Conservation (phyloP, 1,139 yeast species). For the Protomyces gravidus region DNA sequence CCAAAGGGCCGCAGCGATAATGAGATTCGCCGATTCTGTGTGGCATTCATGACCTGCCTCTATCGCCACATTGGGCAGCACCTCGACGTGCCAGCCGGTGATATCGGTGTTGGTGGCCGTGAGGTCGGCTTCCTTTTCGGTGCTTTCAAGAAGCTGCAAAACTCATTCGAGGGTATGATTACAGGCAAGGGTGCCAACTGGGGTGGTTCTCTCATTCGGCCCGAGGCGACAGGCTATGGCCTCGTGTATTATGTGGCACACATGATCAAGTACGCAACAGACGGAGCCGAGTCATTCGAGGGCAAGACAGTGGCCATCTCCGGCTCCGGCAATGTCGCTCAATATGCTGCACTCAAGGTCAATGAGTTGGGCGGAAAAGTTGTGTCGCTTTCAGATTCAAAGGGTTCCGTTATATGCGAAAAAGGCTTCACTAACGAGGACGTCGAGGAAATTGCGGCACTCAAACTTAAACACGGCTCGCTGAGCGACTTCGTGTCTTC, state of each 20-base stretch:
- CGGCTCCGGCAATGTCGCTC: slow-evolving; percentile 99
- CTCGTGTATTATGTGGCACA: slow-evolving; percentile 93
- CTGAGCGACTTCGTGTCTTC: slow-evolving; percentile 56
- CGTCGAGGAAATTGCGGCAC: slow-evolving; percentile 67
- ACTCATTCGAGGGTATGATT: slow-evolving; percentile 93
- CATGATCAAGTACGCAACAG: slow-evolving; percentile 90
- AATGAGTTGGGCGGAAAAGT: slow-evolving; percentile 95
- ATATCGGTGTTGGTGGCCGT: slow-evolving; percentile 90
- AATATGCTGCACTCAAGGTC: slow-evolving; percentile 95
- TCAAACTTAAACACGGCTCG: slow-evolving; percentile 76
- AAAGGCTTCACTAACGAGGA: slow-evolving; percentile 78
- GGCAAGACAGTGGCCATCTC: slow-evolving; percentile 96
- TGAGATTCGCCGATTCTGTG: slow-evolving; percentile 96
- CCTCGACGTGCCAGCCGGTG: slow-evolving; percentile 98
- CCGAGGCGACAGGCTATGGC: slow-evolving; percentile 99
- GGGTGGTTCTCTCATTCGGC: slow-evolving; percentile 99
- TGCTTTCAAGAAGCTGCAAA: slow-evolving; percentile 87
- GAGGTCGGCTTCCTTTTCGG: slow-evolving; percentile 93
- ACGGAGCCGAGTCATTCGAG: slow-evolving; percentile 79
- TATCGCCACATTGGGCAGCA: slow-evolving; percentile 94
- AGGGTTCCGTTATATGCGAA: slow-evolving; percentile 70
- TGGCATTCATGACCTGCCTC: slow-evolving; percentile 90
- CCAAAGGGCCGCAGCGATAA: slow-evolving; percentile 89
- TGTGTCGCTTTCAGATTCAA: slow-evolving; percentile 88
- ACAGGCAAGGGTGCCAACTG: slow-evolving; percentile 97